A percentile compares a stretch with the other conserved stretches of the same genome.
Evolutionary conservation across 768 basidiomycete species (phyloP).

Genomic region (Stropharia rugosoannulata): DNA sequence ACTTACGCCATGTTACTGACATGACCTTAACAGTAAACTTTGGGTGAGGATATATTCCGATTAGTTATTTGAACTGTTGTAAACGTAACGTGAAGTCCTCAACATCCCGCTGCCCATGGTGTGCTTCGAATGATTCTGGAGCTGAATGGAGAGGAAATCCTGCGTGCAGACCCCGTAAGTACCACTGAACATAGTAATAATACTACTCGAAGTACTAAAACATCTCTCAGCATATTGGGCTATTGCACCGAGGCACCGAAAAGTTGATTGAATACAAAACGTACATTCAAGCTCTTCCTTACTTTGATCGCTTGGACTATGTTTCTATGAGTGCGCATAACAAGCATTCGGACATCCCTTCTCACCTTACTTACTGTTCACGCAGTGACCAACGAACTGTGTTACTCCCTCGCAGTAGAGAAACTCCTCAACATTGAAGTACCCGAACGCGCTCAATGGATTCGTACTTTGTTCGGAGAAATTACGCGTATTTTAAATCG

Average conservation of each 20-base stretch:
- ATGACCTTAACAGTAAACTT: conserved; percentile 73
- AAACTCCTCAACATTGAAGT: conserved; percentile 97
- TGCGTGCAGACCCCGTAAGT: conserved; percentile 80
- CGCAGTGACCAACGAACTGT: conserved; percentile 97
- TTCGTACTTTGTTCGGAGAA: conserved; percentile 95
- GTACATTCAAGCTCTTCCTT: conserved; percentile 95
- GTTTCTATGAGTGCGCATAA: conserved; percentile 91
- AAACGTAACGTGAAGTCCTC: conserved; percentile 55
- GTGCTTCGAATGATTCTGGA: conserved; percentile 97
- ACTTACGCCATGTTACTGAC: conserved; percentile 7
- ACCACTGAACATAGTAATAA: neutral
- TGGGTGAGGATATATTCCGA: conserved; percentile 51
- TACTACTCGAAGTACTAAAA: conserved; percentile 5
- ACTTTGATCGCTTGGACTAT: conserved; percentile 98
- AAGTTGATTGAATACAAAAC: conserved; percentile 99
- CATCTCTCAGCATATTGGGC: conserved; percentile 80
- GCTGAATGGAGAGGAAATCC: conserved; percentile 94
- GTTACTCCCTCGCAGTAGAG: conserved; percentile 96
- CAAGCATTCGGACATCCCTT: neutral
- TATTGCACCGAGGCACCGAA: conserved; percentile 96
- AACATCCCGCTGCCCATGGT: conserved; percentile 98
- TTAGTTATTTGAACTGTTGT: conserved; percentile 1
- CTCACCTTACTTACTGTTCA: neutral
- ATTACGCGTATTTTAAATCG: conserved; percentile 95
- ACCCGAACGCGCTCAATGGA: conserved; percentile 97